Percentiles rank a stretch among this genome's conserved stretches.
Evolutionary conservation across 495 filamentous ascomycete species (phyloP).

Genomic region (Neurospora tetrasperma): DNA sequence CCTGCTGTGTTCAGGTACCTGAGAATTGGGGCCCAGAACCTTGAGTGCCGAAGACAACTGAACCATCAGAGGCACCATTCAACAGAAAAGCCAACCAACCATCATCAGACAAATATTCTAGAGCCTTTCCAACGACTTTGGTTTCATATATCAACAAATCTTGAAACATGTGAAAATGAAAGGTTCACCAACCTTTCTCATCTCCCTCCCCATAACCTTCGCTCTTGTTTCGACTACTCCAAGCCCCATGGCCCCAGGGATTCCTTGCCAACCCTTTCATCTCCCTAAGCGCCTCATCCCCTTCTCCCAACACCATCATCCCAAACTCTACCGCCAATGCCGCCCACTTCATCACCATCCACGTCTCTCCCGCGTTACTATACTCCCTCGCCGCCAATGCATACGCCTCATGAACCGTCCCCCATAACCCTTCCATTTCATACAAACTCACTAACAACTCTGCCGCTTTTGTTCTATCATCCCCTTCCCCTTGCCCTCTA

Average conservation of each 20-base stretch:
- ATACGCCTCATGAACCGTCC: slow-evolving; percentile 27
- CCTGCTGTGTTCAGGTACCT: neutral
- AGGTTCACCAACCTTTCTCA: neutral
- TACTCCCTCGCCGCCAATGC: slow-evolving; percentile 29
- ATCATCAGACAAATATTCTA: neutral
- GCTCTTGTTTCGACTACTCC: slow-evolving; percentile 1
- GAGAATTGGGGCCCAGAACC: neutral
- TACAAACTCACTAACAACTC: slow-evolving; percentile 28
- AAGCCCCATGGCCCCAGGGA: slow-evolving; percentile 28
- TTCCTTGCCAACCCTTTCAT: slow-evolving; percentile 22
- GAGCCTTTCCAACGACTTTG: neutral
- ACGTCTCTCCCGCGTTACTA: slow-evolving; percentile 26
- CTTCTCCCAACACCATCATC: slow-evolving; percentile 24
- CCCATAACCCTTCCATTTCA: slow-evolving; percentile 28
- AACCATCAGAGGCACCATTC: neutral
- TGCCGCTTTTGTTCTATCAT: slow-evolving; percentile 23
- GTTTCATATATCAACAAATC: neutral
- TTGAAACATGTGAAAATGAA: neutral
- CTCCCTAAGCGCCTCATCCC: slow-evolving; percentile 19
- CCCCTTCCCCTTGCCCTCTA: neutral
- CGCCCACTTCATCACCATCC: slow-evolving; percentile 29
- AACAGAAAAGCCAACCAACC: neutral
- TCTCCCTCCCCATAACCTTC: slow-evolving; percentile 6
- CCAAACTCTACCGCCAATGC: slow-evolving; percentile 24
- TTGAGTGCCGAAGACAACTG: neutral